phyloP scores from a whole-genome alignment of 441 rosid species.

The Erodium moschatum region DNA sequence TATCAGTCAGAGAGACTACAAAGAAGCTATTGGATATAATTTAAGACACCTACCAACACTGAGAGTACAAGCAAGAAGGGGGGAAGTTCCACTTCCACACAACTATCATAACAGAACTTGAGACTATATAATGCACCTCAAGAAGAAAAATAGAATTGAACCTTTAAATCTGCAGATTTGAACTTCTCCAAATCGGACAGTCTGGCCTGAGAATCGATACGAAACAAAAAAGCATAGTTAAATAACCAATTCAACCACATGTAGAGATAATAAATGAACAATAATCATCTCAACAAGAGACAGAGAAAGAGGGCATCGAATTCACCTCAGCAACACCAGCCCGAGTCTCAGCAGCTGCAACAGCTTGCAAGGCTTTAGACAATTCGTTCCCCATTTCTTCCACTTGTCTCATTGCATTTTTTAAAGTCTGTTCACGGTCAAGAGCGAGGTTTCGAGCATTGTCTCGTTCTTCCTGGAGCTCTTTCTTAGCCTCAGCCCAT shows the following conservation, averaged over 20 bases:
- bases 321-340: slow-evolving; percentile 85
- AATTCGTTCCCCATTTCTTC: slow-evolving; percentile 80
- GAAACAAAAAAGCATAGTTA: not conserved
- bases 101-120: not conserved
- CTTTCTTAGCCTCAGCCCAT: slow-evolving; percentile 91
- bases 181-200: slow-evolving; percentile 64
- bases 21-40: not conserved
- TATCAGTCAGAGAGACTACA: not conserved
- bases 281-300: not conserved
- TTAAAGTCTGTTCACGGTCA: slow-evolving; percentile 63
- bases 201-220: slow-evolving; percentile 44
- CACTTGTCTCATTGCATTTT: slow-evolving; percentile 71
- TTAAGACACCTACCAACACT: not conserved
- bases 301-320: not conserved
- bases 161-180: slow-evolving; percentile 56
- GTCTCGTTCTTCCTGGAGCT: slow-evolving; percentile 75
- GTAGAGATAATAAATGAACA: slow-evolving; percentile 1
- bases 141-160: slow-evolving; percentile 16
- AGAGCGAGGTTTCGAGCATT: slow-evolving; percentile 51
- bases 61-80: not conserved
- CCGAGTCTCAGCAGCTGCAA: slow-evolving; percentile 72
- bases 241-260: not conserved
- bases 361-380: slow-evolving; percentile 64
- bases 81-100: not conserved
- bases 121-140: not conserved